Evolutionary conservation across 176 grass and related monocot genomes (phyloP).

Genomic region (Cocos nucifera): DNA sequence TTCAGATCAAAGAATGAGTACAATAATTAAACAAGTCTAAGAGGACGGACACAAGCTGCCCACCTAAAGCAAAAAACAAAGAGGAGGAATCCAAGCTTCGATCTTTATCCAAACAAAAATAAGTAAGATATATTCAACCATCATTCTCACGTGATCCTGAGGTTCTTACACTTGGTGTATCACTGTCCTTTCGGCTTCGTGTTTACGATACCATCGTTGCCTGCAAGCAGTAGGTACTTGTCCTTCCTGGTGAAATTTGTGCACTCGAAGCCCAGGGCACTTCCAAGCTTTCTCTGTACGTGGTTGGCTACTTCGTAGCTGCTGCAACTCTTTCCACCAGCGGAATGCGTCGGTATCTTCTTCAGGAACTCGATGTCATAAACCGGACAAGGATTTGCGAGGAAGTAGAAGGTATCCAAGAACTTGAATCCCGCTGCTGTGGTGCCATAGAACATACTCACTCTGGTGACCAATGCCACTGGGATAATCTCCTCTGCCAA

Average conservation of each 20-base stretch:
- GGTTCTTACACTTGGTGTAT: background rate
- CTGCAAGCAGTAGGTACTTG: constrained; percentile 63
- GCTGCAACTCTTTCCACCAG: constrained; percentile 20
- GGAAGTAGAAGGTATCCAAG: constrained; percentile 66
- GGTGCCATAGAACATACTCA: constrained; percentile 68
- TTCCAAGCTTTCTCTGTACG: constrained; percentile 49
- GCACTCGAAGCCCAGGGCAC: constrained; percentile 37
- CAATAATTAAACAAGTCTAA: too few relatives aligned
- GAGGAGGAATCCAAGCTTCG: too few relatives aligned
- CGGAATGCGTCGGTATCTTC: constrained; percentile 27
- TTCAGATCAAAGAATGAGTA: too few relatives aligned
- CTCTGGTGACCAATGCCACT: constrained; percentile 45
- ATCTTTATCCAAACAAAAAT: too few relatives aligned
- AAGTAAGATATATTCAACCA: too few relatives aligned
- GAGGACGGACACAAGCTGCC: too few relatives aligned
- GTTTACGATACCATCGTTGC: constrained; percentile 41
- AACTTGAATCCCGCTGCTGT: constrained; percentile 46
- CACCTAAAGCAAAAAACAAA: too few relatives aligned
- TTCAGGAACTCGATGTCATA: constrained; percentile 55
- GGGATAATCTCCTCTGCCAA: constrained; percentile 39
- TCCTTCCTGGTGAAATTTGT: constrained; percentile 65
- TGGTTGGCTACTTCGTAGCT: constrained; percentile 55
- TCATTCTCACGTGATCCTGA: too few relatives aligned
- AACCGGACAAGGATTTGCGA: constrained; percentile 56
- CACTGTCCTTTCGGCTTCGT: background rate